Percentiles rank a stretch among this genome's conserved stretches.
Conservation (phyloP, 2,329 filamentous ascomycete species). For the Fusarium pininemorale region DNA sequence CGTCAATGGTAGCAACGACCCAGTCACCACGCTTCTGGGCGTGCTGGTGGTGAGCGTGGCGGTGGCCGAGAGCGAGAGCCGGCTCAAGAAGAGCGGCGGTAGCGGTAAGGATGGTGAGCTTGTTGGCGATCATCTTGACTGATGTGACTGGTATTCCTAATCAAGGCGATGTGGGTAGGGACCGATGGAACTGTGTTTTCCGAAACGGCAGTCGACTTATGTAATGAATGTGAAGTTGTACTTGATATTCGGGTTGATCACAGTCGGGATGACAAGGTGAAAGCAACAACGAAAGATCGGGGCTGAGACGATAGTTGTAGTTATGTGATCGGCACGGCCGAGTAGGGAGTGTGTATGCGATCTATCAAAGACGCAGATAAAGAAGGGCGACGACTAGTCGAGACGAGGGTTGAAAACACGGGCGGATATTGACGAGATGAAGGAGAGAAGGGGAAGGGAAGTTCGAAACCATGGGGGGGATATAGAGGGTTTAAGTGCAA, state of each 20-base stretch:
- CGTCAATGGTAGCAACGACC: slow-evolving; percentile 46
- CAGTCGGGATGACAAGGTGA: slow-evolving; percentile 27
- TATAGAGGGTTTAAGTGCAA: slow-evolving; percentile 35
- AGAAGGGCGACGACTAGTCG: slow-evolving; percentile 39
- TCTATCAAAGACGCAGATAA: slow-evolving; percentile 63
- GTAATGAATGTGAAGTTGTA: slow-evolving; percentile 22
- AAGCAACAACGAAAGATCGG: slow-evolving; percentile 28
- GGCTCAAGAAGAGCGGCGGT: slow-evolving; percentile 56
- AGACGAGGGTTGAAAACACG: slow-evolving; percentile 39
- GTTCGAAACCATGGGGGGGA: slow-evolving; percentile 30
- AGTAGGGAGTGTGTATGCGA: slow-evolving; percentile 46
- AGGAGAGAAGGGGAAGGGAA: slow-evolving; percentile 28
- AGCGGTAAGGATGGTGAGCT: slow-evolving; percentile 53
- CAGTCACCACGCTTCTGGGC: slow-evolving; percentile 48
- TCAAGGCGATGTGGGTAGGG: neutral
- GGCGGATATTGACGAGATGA: slow-evolving; percentile 35
- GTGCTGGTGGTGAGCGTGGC: slow-evolving; percentile 50
- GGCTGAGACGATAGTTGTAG: slow-evolving; percentile 30
- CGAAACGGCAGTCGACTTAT: slow-evolving; percentile 12
- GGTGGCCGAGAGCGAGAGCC: slow-evolving; percentile 54
- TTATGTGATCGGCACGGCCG: slow-evolving; percentile 48
- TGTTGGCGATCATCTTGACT: slow-evolving; percentile 55
- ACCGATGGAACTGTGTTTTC: slow-evolving; percentile 4
- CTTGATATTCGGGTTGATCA: slow-evolving; percentile 30
- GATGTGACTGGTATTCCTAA: neutral